Percentiles rank a stretch among this genome's conserved stretches.
Evolutionary conservation across 139 green algal genomes (phyloP).

Genomic region (Chlamydomonas incerta): DNA sequence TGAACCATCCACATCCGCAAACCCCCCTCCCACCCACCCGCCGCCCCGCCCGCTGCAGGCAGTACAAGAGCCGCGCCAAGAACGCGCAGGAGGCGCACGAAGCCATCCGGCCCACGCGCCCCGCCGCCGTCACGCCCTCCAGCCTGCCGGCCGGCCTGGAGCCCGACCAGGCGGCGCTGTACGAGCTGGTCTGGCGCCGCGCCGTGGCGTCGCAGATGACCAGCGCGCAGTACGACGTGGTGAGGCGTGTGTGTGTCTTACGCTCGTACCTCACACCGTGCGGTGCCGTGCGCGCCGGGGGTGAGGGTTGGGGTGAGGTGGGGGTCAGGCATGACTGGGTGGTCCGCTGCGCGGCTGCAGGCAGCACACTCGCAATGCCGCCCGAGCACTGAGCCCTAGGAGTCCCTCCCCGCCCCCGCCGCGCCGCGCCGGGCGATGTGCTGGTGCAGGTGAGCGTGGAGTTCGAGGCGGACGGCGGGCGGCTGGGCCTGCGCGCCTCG

Average conservation of each 20-base stretch:
- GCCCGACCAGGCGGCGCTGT: conserved; percentile 72
- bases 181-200: conserved; percentile 88
- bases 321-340: no score
- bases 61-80: conserved; percentile 68
- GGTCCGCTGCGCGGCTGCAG: no score
- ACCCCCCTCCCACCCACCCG: no score
- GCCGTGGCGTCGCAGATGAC: conserved; percentile 88
- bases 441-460: conserved; percentile 67
- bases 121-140: conserved; percentile 31
- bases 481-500: conserved; percentile 61
- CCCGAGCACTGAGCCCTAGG: no score
- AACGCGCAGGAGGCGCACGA: conserved; percentile 95
- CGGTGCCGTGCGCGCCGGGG: no score
- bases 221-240: conserved; percentile 33
- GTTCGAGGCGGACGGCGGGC: conserved; percentile 44
- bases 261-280: no score
- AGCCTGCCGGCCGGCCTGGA: conserved; percentile 30
- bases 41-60: not conserved
- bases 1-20: no score
- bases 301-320: no score
- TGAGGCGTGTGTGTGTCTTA: conserved; percentile 9
- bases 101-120: conserved; percentile 88
- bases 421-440: no score
- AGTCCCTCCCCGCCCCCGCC: no score
- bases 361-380: no score